These are phyloP conservation scores for Aspergillus conjunctus DNA, from an alignment of 495 filamentous ascomycete species.

Conservation along the genomic window DNA sequence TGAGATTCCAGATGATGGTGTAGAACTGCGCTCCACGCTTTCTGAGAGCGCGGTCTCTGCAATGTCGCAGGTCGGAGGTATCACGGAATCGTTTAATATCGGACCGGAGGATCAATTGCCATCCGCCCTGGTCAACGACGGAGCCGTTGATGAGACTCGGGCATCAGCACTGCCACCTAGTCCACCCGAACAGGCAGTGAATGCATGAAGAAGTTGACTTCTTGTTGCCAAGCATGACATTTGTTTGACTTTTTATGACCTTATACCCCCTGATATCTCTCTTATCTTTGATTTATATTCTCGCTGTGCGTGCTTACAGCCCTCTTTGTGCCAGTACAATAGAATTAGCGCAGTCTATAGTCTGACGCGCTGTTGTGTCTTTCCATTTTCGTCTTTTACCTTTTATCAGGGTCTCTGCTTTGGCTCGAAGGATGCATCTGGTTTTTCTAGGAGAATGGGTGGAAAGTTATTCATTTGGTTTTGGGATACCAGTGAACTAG, in stretches of 20 bases:
- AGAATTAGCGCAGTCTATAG: background rate
- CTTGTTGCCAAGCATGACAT: constrained; percentile 5
- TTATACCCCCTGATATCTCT: constrained; percentile 27
- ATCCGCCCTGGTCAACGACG: background rate
- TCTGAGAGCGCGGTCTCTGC: constrained; percentile 20
- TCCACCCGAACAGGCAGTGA: constrained; percentile 28
- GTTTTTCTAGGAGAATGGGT: constrained; percentile 7
- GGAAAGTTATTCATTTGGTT: constrained; percentile 13
- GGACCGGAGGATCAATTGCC: constrained; percentile 14
- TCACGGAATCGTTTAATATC: constrained; percentile 3
- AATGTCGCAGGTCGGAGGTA: background rate
- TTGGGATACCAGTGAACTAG: constrained; percentile 8
- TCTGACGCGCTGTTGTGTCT: background rate
- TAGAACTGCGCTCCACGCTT: constrained; percentile 16
- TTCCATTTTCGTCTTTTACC: background rate
- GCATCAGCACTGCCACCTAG: constrained; percentile 22
- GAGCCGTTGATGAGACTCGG: constrained; percentile 11
- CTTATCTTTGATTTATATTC: constrained; percentile 16
- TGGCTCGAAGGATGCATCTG: constrained; percentile 1
- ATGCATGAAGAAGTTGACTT: constrained; percentile 22
- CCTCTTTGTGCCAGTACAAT: constrained; percentile 2
- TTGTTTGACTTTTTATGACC: constrained; percentile 20
- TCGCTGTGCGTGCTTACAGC: constrained; percentile 6
- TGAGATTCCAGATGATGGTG: constrained; percentile 19
- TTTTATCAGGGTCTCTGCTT: background rate